These are phyloP conservation scores for Sporobolomyces roseus DNA, from an alignment of 768 basidiomycete genomes.

Conservation along the genomic window DNA sequence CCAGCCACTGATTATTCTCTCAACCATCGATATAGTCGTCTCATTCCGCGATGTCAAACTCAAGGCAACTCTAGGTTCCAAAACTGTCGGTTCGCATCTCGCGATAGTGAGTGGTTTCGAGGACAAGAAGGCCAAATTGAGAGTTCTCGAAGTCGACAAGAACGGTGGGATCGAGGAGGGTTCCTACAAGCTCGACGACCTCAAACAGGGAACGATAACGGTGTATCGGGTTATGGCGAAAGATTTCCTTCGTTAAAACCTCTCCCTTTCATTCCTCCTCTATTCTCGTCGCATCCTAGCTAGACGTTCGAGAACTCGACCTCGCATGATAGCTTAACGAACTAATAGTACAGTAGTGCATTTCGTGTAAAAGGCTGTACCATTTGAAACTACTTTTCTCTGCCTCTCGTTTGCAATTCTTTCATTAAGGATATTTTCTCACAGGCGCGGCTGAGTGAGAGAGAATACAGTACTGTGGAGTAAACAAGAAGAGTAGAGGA, in stretches of 20 bases:
- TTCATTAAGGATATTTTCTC: no score
- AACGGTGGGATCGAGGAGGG: conserved; percentile 24
- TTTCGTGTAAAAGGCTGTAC: no score
- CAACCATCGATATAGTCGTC: conserved; percentile 6
- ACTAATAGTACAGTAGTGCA: no score
- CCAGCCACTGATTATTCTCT: not conserved
- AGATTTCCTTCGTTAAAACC: conserved; percentile 3
- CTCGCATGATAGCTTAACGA: no score
- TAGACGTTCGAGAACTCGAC: no score
- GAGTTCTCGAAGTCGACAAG: conserved; percentile 35
- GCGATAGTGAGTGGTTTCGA: conserved; percentile 39
- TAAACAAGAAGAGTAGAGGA: no score
- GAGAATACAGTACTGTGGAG: no score
- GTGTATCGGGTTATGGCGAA: conserved; percentile 27
- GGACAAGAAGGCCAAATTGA: conserved; percentile 37
- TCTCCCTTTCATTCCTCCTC: no score
- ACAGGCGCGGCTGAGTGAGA: no score
- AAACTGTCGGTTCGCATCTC: conserved; percentile 27
- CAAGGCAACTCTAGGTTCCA: conserved; percentile 37
- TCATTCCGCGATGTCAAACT: conserved; percentile 33
- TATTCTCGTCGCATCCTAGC: no score
- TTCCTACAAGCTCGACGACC: conserved; percentile 31
- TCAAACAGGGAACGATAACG: conserved; percentile 26
- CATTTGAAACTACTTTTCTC: no score
- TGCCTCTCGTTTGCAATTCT: no score